These are phyloP conservation scores for Nasturtium officinale DNA, from an alignment of 345 rosid genomes.

Conservation along the genomic window DNA sequence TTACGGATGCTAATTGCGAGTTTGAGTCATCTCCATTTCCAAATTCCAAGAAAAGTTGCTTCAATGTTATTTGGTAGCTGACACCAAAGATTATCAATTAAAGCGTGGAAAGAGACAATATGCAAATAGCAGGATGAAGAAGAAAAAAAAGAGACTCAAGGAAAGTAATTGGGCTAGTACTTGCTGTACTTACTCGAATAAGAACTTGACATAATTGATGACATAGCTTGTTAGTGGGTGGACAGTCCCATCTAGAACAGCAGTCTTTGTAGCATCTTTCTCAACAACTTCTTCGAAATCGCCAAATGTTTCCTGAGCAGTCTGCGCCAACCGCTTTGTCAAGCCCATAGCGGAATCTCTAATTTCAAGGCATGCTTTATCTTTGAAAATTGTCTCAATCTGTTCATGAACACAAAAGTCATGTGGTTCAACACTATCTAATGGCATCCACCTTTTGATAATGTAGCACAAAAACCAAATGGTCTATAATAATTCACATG, in stretches of 20 bases:
- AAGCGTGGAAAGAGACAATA: slow-evolving; percentile 24
- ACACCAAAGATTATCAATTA: slow-evolving; percentile 22
- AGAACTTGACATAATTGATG: slow-evolving; percentile 93
- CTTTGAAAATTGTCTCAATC: slow-evolving; percentile 79
- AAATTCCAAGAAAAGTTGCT: slow-evolving; percentile 97
- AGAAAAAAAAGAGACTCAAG: not conserved
- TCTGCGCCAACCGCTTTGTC: slow-evolving; percentile 86
- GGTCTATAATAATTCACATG: not conserved
- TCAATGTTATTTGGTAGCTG: slow-evolving; percentile 96
- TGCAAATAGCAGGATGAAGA: not conserved
- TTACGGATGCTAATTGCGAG: slow-evolving; percentile 84
- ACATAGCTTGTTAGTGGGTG: slow-evolving; percentile 99
- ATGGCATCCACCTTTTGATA: not conserved
- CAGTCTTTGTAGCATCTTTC: slow-evolving; percentile 94
- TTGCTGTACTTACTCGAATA: slow-evolving; percentile 78
- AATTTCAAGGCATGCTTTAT: slow-evolving; percentile 85
- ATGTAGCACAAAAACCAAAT: not conserved
- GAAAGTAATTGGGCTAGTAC: not conserved
- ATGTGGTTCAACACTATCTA: slow-evolving; percentile 7
- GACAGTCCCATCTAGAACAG: slow-evolving; percentile 91
- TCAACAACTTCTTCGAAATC: slow-evolving; percentile 99
- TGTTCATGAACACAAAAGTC: slow-evolving; percentile 45
- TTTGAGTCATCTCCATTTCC: slow-evolving; percentile 61
- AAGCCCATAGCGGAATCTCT: slow-evolving; percentile 85
- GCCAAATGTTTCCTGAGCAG: slow-evolving; percentile 95